Evolutionary conservation across 495 filamentous ascomycete genomes (phyloP), one percentile per base, ranked within the genome.

Genomic region (Penicillium macrosclerotiorum): DNA sequence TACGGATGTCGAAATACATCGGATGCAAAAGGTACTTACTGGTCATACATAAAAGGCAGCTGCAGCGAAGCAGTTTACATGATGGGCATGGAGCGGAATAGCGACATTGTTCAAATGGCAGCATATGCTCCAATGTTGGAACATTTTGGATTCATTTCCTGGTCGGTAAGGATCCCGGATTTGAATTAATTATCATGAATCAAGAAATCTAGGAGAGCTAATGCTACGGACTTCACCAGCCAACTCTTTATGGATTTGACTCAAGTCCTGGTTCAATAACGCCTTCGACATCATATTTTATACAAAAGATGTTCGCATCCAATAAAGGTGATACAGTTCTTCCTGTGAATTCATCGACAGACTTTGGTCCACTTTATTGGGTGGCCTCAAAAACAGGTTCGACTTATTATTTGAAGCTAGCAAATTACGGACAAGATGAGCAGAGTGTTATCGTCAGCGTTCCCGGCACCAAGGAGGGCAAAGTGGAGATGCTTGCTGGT

Each of bases 11-110:
- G 79, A 6, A 73, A 81, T 17, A 72, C 77, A 5, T 72, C 74
- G 19, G 63, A 37, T n/a, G 32, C 50, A 0, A 45, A 50, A 5
- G 64, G 64, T 5, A 42, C 47, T 0, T 67, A 52, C 42, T 66
- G 62, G 68, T 60, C 74, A 39, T 68, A 56, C 39, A 47, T 85
- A 79, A 79, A 75, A 43, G 80, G 77, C 29, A 73, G 74, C 31
- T 78, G 86, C 29, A 74, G 69, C 18, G 84, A 90, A 52, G 83
- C 82, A 2, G 76, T 88, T 20, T 85, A 79, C 49, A 73, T 85
- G 49, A 73, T 89, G 26, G 83, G 81, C 19, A 72, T 80, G 31
- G 85, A 89, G 64, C 71, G 82, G 17, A 88, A 88, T 58, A 72
- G 75, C 4, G 77, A 85, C 51, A 59, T 76, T 12, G 65, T 81